Evolutionary conservation across 768 basidiomycete species (phyloP).

Genomic region (Grammothele lineata): DNA sequence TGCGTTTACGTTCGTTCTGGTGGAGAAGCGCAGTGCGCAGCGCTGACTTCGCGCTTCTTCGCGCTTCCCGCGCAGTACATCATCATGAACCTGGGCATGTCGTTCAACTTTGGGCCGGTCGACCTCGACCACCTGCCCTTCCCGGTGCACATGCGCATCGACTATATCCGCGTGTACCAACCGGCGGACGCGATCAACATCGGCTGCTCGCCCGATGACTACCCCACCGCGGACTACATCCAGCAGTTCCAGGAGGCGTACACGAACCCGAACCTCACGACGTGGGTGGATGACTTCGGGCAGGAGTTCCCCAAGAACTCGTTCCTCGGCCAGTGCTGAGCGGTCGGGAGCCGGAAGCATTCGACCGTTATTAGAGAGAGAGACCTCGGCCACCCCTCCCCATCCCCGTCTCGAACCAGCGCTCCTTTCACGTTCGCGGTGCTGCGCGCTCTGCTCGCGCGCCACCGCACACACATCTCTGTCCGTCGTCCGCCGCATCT

Average conservation of each 20-base stretch:
- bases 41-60: not conserved
- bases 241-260: conserved; percentile 72
- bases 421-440: too few species aligned
- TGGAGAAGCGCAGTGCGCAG: not conserved
- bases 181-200: conserved; percentile 62
- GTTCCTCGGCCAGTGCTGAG: conserved; percentile 54
- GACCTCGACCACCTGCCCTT: conserved; percentile 69
- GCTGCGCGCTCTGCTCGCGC: too few species aligned
- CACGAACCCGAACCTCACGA: conserved; percentile 75
- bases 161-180: conserved; percentile 93
- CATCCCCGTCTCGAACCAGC: too few species aligned
- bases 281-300: conserved; percentile 61
- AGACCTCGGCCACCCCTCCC: too few species aligned
- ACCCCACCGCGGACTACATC: conserved; percentile 83
- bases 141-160: conserved; percentile 70
- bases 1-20: conserved; percentile 27
- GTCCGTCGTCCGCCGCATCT: too few species aligned
- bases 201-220: conserved; percentile 78
- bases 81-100: conserved; percentile 83
- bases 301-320: conserved; percentile 69
- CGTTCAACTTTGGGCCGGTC: conserved; percentile 70
- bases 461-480: too few species aligned
- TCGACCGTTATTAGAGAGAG: too few species aligned
- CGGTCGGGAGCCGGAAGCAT: too few species aligned
- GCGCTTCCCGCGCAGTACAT: conserved; percentile 52